A percentile compares a stretch with the other conserved stretches of the same genome.
Conservation (phyloP, 768 basidiomycete species). For the Mycena belliarum region DNA sequence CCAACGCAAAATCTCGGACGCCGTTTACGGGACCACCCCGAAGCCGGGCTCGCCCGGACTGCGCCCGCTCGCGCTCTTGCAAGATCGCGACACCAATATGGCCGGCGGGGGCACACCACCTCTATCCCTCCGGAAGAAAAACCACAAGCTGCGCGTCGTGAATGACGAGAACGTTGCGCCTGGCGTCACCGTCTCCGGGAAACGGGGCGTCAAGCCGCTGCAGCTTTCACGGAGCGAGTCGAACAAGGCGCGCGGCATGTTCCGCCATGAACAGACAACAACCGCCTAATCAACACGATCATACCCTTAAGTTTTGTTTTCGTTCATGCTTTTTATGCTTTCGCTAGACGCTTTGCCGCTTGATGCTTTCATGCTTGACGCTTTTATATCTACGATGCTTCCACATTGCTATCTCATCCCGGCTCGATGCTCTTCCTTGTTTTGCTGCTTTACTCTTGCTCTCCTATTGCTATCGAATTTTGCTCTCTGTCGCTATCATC, state of each 20-base stretch:
- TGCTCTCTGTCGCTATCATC: slow-evolving; percentile 12
- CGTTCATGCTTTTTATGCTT: slow-evolving; percentile 10
- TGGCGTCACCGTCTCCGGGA: slow-evolving; percentile 20
- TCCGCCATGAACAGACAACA: not conserved
- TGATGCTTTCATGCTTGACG: slow-evolving; percentile 16
- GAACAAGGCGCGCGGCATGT: not conserved
- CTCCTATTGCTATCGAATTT: slow-evolving; percentile 17
- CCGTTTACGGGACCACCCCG: slow-evolving; percentile 26
- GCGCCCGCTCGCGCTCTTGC: slow-evolving; percentile 63
- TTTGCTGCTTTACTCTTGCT: not conserved
- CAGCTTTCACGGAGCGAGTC: slow-evolving; percentile 65
- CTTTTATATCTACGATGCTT: not conserved
- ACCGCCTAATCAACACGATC: slow-evolving; percentile 21
- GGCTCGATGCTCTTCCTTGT: slow-evolving; percentile 9
- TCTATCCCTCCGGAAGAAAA: slow-evolving; percentile 58
- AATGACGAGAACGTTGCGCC: slow-evolving; percentile 42
- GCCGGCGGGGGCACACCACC: slow-evolving; percentile 48
- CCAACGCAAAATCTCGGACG: slow-evolving; percentile 42
- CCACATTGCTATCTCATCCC: slow-evolving; percentile 7
- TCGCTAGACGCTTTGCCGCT: slow-evolving; percentile 14
- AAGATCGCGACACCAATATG: slow-evolving; percentile 52
- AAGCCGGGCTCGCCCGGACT: slow-evolving; percentile 50
- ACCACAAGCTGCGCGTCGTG: slow-evolving; percentile 36
- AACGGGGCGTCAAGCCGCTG: slow-evolving; percentile 53
- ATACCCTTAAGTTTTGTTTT: slow-evolving; percentile 9